Conservation (phyloP, 768 basidiomycete species). For the Mycena crocata region DNA sequence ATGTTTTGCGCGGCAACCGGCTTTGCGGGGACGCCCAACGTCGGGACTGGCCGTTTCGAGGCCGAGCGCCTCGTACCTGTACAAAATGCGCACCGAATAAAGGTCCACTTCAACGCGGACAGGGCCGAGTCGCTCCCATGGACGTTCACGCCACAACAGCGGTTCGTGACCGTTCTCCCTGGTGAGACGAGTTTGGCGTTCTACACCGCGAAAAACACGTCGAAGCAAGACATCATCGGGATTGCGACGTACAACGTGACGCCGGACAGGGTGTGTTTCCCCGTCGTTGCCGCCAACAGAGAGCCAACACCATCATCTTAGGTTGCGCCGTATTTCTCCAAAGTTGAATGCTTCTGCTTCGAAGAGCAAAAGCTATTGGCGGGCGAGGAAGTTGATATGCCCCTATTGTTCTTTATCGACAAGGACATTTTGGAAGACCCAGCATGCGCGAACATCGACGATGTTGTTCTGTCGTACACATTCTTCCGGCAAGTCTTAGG, state of each 20-base stretch:
- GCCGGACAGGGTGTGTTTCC: slow-evolving; percentile 84
- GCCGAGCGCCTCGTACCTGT: slow-evolving; percentile 87
- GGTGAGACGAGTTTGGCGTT: slow-evolving; percentile 98
- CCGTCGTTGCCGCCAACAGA: background rate
- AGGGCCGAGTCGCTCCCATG: slow-evolving; percentile 90
- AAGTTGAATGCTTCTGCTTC: slow-evolving; percentile 99
- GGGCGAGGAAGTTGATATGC: slow-evolving; percentile 97
- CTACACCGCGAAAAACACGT: slow-evolving; percentile 91
- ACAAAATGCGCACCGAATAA: slow-evolving; percentile 78
- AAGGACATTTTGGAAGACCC: slow-evolving; percentile 97
- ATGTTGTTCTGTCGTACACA: slow-evolving; percentile 95
- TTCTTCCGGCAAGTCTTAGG: slow-evolving; percentile 85
- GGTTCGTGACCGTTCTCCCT: slow-evolving; percentile 88
- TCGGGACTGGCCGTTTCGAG: slow-evolving; percentile 86
- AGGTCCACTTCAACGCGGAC: slow-evolving; percentile 97
- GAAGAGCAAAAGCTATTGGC: slow-evolving; percentile 97
- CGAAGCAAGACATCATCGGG: slow-evolving; percentile 90
- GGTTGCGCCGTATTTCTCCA: slow-evolving; percentile 99
- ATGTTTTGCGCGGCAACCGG: slow-evolving; percentile 99
- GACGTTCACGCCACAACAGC: slow-evolving; percentile 93
- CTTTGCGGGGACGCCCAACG: slow-evolving; percentile 94
- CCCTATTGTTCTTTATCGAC: slow-evolving; percentile 98
- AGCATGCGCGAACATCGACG: slow-evolving; percentile 84
- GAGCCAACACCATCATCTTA: slow-evolving; percentile 44
- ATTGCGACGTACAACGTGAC: slow-evolving; percentile 99